These are phyloP conservation scores for Aspergillus sp. DNA, from an alignment of 2,329 filamentous ascomycete species.

Conservation along the genomic window DNA sequence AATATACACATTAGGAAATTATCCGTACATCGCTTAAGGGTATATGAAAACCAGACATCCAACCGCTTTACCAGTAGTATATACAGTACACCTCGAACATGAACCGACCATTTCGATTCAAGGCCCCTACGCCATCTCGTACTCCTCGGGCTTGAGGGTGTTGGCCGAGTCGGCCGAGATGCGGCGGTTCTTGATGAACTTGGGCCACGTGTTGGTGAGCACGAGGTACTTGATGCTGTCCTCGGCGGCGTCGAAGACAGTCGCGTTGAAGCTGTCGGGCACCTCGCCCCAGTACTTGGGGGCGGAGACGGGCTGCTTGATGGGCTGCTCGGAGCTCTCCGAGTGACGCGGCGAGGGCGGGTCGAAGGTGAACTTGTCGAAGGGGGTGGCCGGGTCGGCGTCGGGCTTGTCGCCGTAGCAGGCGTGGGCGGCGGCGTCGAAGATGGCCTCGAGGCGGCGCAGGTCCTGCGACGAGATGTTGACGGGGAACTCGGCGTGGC, in stretches of 20 bases:
- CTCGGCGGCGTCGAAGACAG: slow-evolving; percentile 60
- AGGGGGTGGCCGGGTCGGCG: slow-evolving; percentile 40
- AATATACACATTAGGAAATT: neutral
- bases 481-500: slow-evolving; percentile 64
- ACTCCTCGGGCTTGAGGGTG: neutral
- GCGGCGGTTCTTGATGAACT: slow-evolving; percentile 29
- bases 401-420: slow-evolving; percentile 41
- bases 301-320: slow-evolving; percentile 26
- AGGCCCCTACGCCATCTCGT: neutral
- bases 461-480: slow-evolving; percentile 62
- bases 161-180: slow-evolving; percentile 1
- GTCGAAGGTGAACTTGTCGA: slow-evolving; percentile 27
- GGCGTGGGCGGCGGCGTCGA: slow-evolving; percentile 51
- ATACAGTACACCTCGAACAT: neutral
- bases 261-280: slow-evolving; percentile 48
- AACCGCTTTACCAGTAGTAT: neutral
- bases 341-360: slow-evolving; percentile 20
- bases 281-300: slow-evolving; percentile 34
- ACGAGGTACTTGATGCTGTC: slow-evolving; percentile 65
- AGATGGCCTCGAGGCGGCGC: slow-evolving; percentile 55
- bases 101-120: neutral
- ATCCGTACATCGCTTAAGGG: neutral
- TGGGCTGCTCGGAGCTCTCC: slow-evolving; percentile 19
- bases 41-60: neutral
- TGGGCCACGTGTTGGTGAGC: slow-evolving; percentile 66